Percentiles rank a stretch among this genome's conserved stretches.
Conservation (phyloP, 805 yeast species). For the Cyberlindnera galapagoensis region DNA sequence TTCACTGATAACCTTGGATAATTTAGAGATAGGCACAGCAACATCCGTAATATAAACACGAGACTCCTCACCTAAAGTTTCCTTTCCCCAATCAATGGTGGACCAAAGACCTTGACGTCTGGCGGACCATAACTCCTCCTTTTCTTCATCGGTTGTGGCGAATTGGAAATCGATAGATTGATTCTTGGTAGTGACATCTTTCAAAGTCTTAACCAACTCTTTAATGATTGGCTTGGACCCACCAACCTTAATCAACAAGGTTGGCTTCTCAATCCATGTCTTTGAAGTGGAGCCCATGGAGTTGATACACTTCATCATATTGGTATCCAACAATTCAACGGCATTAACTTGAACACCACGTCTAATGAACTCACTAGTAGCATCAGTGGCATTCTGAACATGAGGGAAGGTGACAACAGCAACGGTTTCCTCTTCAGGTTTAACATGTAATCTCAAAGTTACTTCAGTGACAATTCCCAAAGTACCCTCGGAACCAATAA, state of each 20-base stretch:
- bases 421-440: slow-evolving; percentile 59
- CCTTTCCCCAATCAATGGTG: slow-evolving; percentile 57
- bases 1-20: slow-evolving; percentile 55
- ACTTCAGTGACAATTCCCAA: slow-evolving; percentile 75
- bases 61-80: slow-evolving; percentile 36
- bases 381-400: slow-evolving; percentile 62
- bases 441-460: slow-evolving; percentile 60
- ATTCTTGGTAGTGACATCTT: slow-evolving; percentile 45
- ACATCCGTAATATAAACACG: slow-evolving; percentile 74
- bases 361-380: slow-evolving; percentile 56
- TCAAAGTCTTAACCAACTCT: slow-evolving; percentile 41
- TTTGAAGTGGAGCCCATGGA: slow-evolving; percentile 46
- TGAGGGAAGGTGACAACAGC: slow-evolving; percentile 63
- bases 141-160: slow-evolving; percentile 58
- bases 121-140: slow-evolving; percentile 67
- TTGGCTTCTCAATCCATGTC: slow-evolving; percentile 53
- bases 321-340: slow-evolving; percentile 66
- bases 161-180: slow-evolving; percentile 53
- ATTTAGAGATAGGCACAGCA: slow-evolving; percentile 69
- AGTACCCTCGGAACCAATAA: slow-evolving; percentile 76
- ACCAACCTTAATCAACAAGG: slow-evolving; percentile 59
- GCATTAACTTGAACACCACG: slow-evolving; percentile 67
- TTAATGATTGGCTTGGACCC: slow-evolving; percentile 42
- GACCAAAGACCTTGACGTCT: slow-evolving; percentile 67
- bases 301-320: slow-evolving; percentile 63